These are phyloP conservation scores for Triticum turgidum DNA, from an alignment of 176 grass and related monocot genomes.

Conservation along the genomic window DNA sequence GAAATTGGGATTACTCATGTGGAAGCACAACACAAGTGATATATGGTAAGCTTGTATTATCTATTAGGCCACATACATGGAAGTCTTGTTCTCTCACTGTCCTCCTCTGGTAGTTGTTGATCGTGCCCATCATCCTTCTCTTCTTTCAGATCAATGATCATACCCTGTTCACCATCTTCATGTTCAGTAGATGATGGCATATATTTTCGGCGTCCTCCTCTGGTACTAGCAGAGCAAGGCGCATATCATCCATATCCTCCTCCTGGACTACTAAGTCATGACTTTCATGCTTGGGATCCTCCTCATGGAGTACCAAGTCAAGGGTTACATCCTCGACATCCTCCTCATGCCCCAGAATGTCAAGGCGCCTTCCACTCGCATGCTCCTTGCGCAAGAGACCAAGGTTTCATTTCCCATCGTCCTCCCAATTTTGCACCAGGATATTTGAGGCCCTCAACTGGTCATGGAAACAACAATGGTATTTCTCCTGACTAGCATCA, in stretches of 20 bases:
- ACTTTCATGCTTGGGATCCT: background rate
- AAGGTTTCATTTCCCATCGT: background rate
- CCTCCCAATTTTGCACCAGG: background rate
- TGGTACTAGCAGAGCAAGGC: background rate
- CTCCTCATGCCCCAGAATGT: background rate
- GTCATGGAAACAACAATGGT: background rate
- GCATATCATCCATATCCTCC: background rate
- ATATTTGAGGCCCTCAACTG: background rate
- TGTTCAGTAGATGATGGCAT: background rate
- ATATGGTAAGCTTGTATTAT: slow-evolving; percentile 14
- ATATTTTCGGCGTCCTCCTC: background rate
- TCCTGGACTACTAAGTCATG: background rate
- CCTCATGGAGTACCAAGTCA: background rate
- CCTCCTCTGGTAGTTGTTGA: background rate
- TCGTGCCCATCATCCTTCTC: background rate
- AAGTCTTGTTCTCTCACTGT: background rate
- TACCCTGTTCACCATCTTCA: background rate
- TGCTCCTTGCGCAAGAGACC: background rate
- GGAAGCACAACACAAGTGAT: slow-evolving; percentile 9
- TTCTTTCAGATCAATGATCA: background rate
- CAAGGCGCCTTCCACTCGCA: background rate
- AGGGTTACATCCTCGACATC: background rate
- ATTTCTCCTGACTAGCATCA: background rate
- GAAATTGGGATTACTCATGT: background rate
- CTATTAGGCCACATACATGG: background rate